A percentile compares a stretch with the other conserved stretches of the same genome.
Conservation (phyloP, 192 early-diverging fungal genomes). For the Podila epigama region DNA sequence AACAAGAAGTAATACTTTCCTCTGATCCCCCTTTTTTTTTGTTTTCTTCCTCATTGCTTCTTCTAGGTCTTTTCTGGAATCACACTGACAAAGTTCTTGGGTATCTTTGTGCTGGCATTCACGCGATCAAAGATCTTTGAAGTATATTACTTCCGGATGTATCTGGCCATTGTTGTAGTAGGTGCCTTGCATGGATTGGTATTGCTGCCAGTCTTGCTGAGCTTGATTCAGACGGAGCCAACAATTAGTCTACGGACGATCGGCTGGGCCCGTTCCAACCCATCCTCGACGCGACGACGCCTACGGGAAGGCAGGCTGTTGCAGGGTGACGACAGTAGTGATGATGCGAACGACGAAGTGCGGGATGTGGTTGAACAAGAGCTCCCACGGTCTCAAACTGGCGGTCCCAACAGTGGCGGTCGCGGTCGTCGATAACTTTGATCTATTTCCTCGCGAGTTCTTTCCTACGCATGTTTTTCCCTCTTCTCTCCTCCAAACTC, state of each 20-base stretch:
- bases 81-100: slow-evolving; percentile 69
- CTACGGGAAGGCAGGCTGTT: slow-evolving; percentile 31
- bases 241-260: slow-evolving; percentile 29
- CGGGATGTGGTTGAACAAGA: slow-evolving; percentile 29
- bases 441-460: no score
- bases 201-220: slow-evolving; percentile 64
- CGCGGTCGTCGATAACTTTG: slow-evolving; percentile 7
- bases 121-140: slow-evolving; percentile 74
- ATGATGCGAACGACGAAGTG: slow-evolving; percentile 35
- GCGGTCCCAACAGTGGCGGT: slow-evolving; percentile 7
- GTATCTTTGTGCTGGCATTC: slow-evolving; percentile 72
- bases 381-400: slow-evolving; percentile 33
- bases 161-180: slow-evolving; percentile 64
- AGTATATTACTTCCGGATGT: slow-evolving; percentile 75
- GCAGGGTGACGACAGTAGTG: slow-evolving; percentile 28
- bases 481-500: no score
- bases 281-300: slow-evolving; percentile 18
- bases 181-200: slow-evolving; percentile 68
- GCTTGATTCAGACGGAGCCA: slow-evolving; percentile 43
- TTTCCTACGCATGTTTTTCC: no score
- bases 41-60: slow-evolving; percentile 1
- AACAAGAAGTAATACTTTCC: background rate
- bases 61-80: slow-evolving; percentile 68
- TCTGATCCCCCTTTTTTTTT: background rate
- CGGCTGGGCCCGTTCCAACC: slow-evolving; percentile 21